A percentile compares a stretch with the other conserved stretches of the same genome.
phyloP scores from a whole-genome alignment of 164 flowering plant genomes.

The Nymphaea thermarum region DNA sequence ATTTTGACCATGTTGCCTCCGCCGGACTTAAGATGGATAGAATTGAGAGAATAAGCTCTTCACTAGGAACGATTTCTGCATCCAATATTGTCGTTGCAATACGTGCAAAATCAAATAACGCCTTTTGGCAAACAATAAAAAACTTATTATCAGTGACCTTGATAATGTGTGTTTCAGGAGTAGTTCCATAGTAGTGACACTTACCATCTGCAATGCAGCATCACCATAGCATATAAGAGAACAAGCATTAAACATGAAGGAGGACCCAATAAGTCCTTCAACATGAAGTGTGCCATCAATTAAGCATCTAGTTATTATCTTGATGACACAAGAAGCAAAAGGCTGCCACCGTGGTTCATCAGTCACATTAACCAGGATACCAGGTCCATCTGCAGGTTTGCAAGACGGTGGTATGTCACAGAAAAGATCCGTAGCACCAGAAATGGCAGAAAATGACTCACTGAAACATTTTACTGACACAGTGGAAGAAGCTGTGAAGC shows the following conservation, averaged over 20 bases:
- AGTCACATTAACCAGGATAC: constrained; percentile 52
- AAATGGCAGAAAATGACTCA: constrained; percentile 42
- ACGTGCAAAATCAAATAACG: constrained; percentile 85
- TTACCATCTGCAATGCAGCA: constrained; percentile 83
- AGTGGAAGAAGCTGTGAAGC: constrained; percentile 16
- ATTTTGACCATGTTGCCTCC: constrained; percentile 33
- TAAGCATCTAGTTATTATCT: constrained; percentile 68
- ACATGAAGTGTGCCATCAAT: constrained; percentile 84
- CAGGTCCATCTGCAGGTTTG: constrained; percentile 58
- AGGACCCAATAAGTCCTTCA: constrained; percentile 59
- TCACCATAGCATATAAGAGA: constrained; percentile 67
- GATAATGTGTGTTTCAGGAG: neutral
- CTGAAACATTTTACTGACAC: constrained; percentile 57
- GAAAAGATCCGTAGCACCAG: constrained; percentile 29
- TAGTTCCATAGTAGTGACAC: constrained; percentile 8
- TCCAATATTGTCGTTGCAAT: constrained; percentile 38
- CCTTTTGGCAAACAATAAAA: constrained; percentile 37
- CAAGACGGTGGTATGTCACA: constrained; percentile 51
- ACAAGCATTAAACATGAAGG: constrained; percentile 60
- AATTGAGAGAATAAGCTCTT: constrained; percentile 53
- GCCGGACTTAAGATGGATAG: constrained; percentile 39
- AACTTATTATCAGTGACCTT: constrained; percentile 14
- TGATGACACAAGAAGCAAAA: constrained; percentile 71
- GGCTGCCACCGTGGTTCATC: constrained; percentile 64
- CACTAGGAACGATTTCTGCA: constrained; percentile 55